A percentile compares a stretch with the other conserved stretches of the same genome.
Conservation (phyloP, 2,329 filamentous ascomycete genomes). For the Calonectria crousiana region DNA sequence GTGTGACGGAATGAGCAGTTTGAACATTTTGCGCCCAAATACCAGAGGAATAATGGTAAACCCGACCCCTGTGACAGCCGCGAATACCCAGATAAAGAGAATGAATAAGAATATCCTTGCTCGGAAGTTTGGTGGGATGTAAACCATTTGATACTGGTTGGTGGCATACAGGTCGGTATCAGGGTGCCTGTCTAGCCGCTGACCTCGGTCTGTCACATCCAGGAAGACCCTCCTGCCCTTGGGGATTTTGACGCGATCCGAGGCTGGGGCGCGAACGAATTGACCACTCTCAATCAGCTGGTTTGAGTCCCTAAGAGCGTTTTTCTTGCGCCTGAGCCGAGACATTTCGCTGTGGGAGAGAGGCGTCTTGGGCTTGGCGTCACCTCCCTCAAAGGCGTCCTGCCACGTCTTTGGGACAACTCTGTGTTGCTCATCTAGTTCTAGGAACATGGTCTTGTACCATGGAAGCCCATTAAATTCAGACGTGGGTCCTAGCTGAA, state of each 20-base stretch:
- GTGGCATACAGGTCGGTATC: slow-evolving; percentile 66
- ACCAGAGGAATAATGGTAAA: slow-evolving; percentile 89
- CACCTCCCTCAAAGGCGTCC: slow-evolving; percentile 63
- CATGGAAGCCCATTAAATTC: slow-evolving; percentile 49
- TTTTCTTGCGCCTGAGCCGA: slow-evolving; percentile 55
- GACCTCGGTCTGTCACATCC: slow-evolving; percentile 73
- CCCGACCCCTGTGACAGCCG: slow-evolving; percentile 85
- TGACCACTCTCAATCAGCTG: slow-evolving; percentile 78
- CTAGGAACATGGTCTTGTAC: slow-evolving; percentile 61
- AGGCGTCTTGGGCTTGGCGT: slow-evolving; percentile 55
- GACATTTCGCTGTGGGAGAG: slow-evolving; percentile 53
- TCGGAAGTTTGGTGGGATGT: slow-evolving; percentile 87
- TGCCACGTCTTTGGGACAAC: slow-evolving; percentile 70
- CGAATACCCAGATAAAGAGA: slow-evolving; percentile 91
- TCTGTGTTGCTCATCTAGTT: slow-evolving; percentile 54
- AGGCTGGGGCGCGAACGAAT: slow-evolving; percentile 93
- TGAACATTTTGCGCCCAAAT: slow-evolving; percentile 84
- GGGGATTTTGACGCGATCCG: slow-evolving; percentile 93
- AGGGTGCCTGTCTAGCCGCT: slow-evolving; percentile 70
- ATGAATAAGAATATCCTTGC: slow-evolving; percentile 87
- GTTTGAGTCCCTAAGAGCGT: slow-evolving; percentile 58
- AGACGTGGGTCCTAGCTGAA: slow-evolving; percentile 59
- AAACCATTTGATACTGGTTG: slow-evolving; percentile 77
- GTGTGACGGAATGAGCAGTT: slow-evolving; percentile 76
- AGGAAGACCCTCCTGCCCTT: slow-evolving; percentile 87